Percentiles rank a stretch among this genome's conserved stretches.
Evolutionary conservation across 2,329 filamentous ascomycete genomes (phyloP).

Genomic region (Fusarium chaquense): DNA sequence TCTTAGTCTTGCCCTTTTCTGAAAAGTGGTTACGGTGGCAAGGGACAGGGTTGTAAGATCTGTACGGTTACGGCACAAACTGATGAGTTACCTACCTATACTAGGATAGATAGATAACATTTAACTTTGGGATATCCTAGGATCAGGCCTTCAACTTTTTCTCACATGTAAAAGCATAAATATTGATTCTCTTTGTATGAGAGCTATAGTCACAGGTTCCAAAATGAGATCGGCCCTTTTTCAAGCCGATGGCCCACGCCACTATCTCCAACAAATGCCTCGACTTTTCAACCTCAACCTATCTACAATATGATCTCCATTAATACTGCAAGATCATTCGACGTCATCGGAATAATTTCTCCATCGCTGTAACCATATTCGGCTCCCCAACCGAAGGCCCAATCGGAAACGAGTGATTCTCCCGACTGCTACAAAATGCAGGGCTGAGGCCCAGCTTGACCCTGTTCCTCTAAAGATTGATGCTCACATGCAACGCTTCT

Average conservation of each 20-base stretch:
- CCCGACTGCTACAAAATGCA: not conserved
- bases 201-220: not conserved
- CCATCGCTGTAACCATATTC: not conserved
- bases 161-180: not conserved
- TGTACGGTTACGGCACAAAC: not conserved
- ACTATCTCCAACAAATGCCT: not conserved
- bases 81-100: not conserved
- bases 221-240: not conserved
- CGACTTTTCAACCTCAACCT: accelerated
- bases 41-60: not conserved
- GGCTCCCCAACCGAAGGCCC: not conserved
- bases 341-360: not conserved
- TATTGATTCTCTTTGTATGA: not conserved
- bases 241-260: not conserved
- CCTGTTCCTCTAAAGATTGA: not conserved
- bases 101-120: not conserved
- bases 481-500: not conserved
- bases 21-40: not conserved
- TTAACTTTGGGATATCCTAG: not conserved
- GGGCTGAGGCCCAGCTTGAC: not conserved
- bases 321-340: not conserved
- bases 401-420: not conserved
- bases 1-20: not conserved
- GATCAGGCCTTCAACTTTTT: not conserved
- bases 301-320: not conserved